Evolutionary conservation across 331 rosid genomes (phyloP).

Genomic region (Malus hybrid): DNA sequence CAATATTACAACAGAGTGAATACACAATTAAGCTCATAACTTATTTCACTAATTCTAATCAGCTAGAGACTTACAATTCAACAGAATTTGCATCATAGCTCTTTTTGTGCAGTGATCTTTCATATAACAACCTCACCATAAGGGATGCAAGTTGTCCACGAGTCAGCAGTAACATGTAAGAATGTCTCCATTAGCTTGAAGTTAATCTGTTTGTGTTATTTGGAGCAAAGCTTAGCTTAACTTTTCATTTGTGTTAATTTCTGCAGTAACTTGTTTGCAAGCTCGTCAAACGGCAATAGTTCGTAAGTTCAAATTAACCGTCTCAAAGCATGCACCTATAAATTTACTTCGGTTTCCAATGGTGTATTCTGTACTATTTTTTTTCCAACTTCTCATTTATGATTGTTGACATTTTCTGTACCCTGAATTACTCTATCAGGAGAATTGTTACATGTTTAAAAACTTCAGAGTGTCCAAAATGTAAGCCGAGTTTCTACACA

Average conservation of each 20-base stretch:
- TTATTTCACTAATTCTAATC: too few species aligned
- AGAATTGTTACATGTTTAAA: too few species aligned
- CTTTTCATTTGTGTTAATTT: neutral
- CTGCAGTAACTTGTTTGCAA: constrained; percentile 59
- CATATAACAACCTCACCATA: constrained; percentile 22
- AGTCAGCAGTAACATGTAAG: neutral
- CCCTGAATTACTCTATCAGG: neutral
- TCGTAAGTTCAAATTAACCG: constrained; percentile 38
- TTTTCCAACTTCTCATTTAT: neutral
- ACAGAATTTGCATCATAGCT: too few species aligned
- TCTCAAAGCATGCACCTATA: neutral
- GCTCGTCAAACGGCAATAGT: constrained; percentile 25
- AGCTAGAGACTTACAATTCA: too few species aligned
- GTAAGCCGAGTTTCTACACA: too few species aligned
- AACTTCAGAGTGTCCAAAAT: too few species aligned
- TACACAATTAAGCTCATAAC: too few species aligned
- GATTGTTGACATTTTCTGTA: constrained; percentile 15
- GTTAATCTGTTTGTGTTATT: neutral
- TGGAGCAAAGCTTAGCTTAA: neutral
- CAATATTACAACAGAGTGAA: too few species aligned
- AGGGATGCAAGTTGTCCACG: neutral
- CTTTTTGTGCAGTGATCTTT: constrained; percentile 54
- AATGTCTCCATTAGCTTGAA: neutral
- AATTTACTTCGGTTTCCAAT: neutral
- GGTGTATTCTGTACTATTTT: neutral